A percentile compares a stretch with the other conserved stretches of the same genome.
phyloP scores from a whole-genome alignment of 2,329 filamentous ascomycete species.

The Karstenula rhodostoma region DNA sequence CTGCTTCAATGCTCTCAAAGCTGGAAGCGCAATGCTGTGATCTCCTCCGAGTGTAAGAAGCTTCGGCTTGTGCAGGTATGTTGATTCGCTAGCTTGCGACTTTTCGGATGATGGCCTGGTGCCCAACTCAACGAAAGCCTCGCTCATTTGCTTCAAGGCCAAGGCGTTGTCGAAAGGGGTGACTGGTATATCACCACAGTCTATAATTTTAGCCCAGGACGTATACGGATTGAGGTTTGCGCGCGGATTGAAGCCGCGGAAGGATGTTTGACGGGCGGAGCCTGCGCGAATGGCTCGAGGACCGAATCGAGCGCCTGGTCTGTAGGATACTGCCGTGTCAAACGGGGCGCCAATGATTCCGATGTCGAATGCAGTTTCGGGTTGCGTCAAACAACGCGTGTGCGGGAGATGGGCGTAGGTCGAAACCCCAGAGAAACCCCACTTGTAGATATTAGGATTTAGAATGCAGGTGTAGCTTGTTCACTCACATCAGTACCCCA shows the following conservation, averaged over 20 bases:
- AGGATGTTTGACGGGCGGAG: slow-evolving; percentile 79
- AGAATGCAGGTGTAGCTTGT: background rate
- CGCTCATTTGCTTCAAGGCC: slow-evolving; percentile 83
- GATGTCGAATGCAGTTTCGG: slow-evolving; percentile 55
- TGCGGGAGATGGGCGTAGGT: slow-evolving; percentile 59
- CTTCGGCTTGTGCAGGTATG: slow-evolving; percentile 56
- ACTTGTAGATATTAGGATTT: slow-evolving; percentile 50
- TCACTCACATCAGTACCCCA: slow-evolving; percentile 52
- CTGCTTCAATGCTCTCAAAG: slow-evolving; percentile 58
- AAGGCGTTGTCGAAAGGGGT: slow-evolving; percentile 86
- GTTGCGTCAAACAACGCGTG: slow-evolving; percentile 57
- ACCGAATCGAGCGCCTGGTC: slow-evolving; percentile 71
- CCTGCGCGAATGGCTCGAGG: slow-evolving; percentile 87
- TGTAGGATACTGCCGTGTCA: slow-evolving; percentile 59
- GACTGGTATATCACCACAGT: slow-evolving; percentile 91
- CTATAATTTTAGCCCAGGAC: slow-evolving; percentile 79
- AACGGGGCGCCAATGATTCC: slow-evolving; percentile 60
- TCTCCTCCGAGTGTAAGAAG: slow-evolving; percentile 60
- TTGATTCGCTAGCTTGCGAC: slow-evolving; percentile 47
- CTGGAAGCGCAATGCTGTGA: slow-evolving; percentile 60
- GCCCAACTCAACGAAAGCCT: slow-evolving; percentile 76
- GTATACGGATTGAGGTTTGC: slow-evolving; percentile 84
- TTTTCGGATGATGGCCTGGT: slow-evolving; percentile 51
- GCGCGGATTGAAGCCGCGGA: slow-evolving; percentile 82
- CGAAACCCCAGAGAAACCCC: slow-evolving; percentile 76